A percentile compares a stretch with the other conserved stretches of the same genome.
These are phyloP conservation scores for Trametes cubensis DNA, from an alignment of 768 basidiomycete genomes.

Conservation along the genomic window DNA sequence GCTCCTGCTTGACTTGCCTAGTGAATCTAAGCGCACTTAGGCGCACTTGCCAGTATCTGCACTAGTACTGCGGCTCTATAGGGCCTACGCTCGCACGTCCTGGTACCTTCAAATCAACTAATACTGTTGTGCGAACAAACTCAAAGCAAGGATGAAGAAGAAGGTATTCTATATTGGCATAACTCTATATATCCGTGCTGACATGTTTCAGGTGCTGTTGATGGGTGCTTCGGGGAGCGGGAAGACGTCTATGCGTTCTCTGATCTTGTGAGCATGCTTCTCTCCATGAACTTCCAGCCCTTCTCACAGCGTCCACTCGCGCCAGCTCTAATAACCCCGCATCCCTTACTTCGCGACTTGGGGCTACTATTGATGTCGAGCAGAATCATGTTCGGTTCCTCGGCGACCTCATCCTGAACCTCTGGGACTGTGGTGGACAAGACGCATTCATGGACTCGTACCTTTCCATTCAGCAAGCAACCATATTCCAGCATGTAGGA, in stretches of 20 bases:
- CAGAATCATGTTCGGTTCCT: conserved; percentile 97
- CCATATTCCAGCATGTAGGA: conserved; percentile 95
- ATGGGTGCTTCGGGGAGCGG: conserved; percentile 97
- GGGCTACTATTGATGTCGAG: conserved; percentile 97
- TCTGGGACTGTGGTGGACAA: conserved; percentile 99
- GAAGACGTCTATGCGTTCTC: conserved; percentile 97
- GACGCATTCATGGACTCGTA: conserved; percentile 98
- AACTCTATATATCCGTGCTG: neutral
- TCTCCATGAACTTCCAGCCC: conserved; percentile 12
- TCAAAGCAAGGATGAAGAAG: conserved; percentile 50
- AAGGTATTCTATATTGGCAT: conserved; percentile 44
- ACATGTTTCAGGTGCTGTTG: conserved; percentile 74
- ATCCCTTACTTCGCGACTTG: conserved; percentile 85
- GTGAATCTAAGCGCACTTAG: too few species aligned
- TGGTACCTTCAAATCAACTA: neutral
- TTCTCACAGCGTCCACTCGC: neutral
- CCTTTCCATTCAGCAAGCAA: conserved; percentile 87
- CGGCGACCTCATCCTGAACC: conserved; percentile 91
- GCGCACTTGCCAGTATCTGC: too few species aligned
- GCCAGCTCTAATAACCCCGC: conserved; percentile 93
- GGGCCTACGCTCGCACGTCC: too few species aligned
- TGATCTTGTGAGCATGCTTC: conserved; percentile 82
- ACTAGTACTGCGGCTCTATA: too few species aligned
- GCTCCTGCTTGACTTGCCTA: too few species aligned
- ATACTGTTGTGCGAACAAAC: neutral